Percentiles rank a stretch among this genome's conserved stretches.
phyloP scores from a whole-genome alignment of 2,329 filamentous ascomycete species.

The Lecanosticta acicola region DNA sequence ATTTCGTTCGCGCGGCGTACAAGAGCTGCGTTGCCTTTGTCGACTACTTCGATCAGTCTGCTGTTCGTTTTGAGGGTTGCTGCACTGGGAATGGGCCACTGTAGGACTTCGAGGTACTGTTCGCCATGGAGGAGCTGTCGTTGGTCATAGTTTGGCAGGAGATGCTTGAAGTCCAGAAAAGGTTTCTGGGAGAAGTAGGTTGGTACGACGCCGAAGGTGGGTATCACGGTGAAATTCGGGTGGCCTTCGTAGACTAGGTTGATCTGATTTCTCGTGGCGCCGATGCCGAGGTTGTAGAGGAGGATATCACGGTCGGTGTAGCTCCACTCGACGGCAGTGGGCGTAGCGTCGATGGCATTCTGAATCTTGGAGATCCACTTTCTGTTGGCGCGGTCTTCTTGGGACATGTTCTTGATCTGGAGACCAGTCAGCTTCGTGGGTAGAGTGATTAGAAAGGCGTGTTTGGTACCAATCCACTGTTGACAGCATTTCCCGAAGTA shows the following conservation, averaged over 20 bases:
- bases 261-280: conserved; percentile 83
- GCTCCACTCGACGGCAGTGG: conserved; percentile 32
- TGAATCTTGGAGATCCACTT: conserved; percentile 65
- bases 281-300: conserved; percentile 86
- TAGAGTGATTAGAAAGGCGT: too few relatives aligned
- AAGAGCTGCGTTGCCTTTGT: conserved; percentile 87
- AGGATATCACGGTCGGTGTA: conserved; percentile 85
- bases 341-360: conserved; percentile 56
- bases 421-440: not conserved
- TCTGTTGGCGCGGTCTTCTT: conserved; percentile 49
- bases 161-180: conserved; percentile 65
- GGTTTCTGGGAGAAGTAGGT: conserved; percentile 77
- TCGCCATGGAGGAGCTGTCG: conserved; percentile 99
- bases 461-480: conserved; percentile 5
- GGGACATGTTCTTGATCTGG: conserved; percentile 42
- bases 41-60: conserved; percentile 84
- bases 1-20: conserved; percentile 76
- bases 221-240: conserved; percentile 87
- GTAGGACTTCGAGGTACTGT: conserved; percentile 90
- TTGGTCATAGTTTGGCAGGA: conserved; percentile 91
- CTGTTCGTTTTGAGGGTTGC: conserved; percentile 69
- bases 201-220: conserved; percentile 89
- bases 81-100: conserved; percentile 83
- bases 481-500: conserved; percentile 9
- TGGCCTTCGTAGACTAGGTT: conserved; percentile 82